Percentiles rank a stretch among this genome's conserved stretches.
phyloP scores from a whole-genome alignment of 441 rosid genomes.

The Bruguiera hainesii region DNA sequence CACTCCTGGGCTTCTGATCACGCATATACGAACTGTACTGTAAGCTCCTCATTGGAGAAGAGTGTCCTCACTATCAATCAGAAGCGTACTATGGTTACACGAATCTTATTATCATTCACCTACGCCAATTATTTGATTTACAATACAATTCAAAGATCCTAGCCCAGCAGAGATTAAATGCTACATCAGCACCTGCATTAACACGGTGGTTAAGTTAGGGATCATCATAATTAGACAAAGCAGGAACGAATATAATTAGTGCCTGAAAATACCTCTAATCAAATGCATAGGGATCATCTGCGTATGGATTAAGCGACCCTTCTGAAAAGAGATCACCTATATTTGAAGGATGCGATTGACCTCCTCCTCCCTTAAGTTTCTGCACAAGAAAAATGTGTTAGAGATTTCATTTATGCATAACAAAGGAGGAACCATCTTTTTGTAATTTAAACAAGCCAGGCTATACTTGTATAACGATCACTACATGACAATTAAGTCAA shows the following conservation, averaged over 20 bases:
- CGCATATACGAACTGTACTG: neutral
- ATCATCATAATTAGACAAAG: neutral
- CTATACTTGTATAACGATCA: neutral
- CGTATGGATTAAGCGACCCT: constrained; percentile 85
- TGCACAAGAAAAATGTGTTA: constrained; percentile 23
- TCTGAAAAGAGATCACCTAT: constrained; percentile 91
- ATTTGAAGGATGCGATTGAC: constrained; percentile 48
- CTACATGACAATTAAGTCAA: neutral
- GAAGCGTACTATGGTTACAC: neutral
- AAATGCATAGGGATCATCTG: constrained; percentile 86
- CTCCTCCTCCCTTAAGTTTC: constrained; percentile 37
- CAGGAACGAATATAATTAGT: neutral
- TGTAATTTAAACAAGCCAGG: neutral
- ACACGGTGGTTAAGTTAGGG: neutral
- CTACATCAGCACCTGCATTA: constrained; percentile 1
- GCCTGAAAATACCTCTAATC: constrained; percentile 32
- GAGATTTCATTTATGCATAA: constrained; percentile 14
- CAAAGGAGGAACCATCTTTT: constrained; percentile 1
- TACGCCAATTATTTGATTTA: neutral
- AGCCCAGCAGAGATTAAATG: neutral
- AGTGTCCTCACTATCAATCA: neutral
- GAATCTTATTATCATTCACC: neutral
- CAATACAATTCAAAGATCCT: neutral
- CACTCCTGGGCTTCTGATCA: neutral
- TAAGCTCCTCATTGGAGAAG: neutral